A percentile compares a stretch with the other conserved stretches of the same genome.
These are phyloP conservation scores for Hanseniaspora clermontiae DNA, from an alignment of 805 yeast species.

Conservation along the genomic window DNA sequence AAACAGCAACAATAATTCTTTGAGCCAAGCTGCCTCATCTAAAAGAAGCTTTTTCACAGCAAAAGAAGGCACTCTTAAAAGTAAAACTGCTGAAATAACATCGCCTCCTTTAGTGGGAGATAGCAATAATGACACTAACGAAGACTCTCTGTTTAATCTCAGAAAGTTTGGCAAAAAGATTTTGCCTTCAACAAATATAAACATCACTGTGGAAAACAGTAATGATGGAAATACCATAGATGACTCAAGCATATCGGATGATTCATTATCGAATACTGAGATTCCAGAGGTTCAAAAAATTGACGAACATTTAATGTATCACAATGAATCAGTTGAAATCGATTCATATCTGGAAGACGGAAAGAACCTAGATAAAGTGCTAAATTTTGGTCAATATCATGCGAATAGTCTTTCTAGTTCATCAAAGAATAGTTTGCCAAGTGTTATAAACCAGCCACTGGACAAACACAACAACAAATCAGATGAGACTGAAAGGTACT, in stretches of 20 bases:
- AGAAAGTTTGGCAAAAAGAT: constrained; percentile 4
- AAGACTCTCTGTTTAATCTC: constrained; percentile 5
- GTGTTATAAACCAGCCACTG: neutral
- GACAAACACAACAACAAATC: neutral
- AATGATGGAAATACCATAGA: neutral
- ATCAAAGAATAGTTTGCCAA: neutral
- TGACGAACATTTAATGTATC: neutral
- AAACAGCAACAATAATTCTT: neutral
- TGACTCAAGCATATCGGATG: neutral
- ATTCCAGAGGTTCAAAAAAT: neutral
- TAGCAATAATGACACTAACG: neutral
- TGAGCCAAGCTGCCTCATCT: neutral
- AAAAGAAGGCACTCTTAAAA: neutral
- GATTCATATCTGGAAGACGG: constrained; percentile 12
- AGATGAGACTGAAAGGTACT: constrained; percentile 12
- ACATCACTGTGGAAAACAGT: neutral
- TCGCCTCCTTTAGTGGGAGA: neutral
- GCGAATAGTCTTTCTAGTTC: neutral
- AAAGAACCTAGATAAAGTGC: neutral
- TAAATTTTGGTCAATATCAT: neutral
- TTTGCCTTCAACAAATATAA: neutral
- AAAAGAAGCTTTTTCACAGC: neutral
- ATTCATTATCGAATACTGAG: neutral
- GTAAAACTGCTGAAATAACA: neutral
- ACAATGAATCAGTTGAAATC: neutral